phyloP scores from a whole-genome alignment of 306 rosid species.

The Quercus robur region DNA sequence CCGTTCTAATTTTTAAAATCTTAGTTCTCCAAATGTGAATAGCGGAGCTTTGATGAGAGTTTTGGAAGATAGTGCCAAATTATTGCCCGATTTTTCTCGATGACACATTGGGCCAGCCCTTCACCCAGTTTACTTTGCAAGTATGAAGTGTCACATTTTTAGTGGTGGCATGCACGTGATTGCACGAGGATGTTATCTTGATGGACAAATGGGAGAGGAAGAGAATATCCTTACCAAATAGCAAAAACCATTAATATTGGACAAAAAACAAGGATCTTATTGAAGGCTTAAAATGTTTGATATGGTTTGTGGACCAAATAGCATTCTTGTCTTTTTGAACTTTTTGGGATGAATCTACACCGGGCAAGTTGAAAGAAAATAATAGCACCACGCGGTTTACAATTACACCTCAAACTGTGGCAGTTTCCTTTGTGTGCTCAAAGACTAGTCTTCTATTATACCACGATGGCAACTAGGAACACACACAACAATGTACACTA shows the following conservation, averaged over 20 bases:
- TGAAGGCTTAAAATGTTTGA: slow-evolving; percentile 7
- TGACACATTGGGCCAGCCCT: too few species aligned
- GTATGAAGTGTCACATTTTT: background rate
- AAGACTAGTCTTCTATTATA: too few species aligned
- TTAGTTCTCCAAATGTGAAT: too few species aligned
- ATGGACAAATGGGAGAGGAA: background rate
- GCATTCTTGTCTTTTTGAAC: background rate
- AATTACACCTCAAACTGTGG: too few species aligned
- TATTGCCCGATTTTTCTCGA: too few species aligned
- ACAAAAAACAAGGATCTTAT: background rate
- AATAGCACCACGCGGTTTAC: too few species aligned
- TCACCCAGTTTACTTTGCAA: too few species aligned
- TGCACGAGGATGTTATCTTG: background rate
- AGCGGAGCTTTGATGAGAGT: too few species aligned
- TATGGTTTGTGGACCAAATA: background rate
- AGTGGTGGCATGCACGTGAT: background rate
- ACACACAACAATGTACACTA: too few species aligned
- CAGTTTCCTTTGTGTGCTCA: too few species aligned
- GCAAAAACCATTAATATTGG: background rate
- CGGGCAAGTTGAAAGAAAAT: background rate
- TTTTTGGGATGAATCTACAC: background rate
- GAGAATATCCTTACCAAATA: background rate
- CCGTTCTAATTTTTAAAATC: too few species aligned
- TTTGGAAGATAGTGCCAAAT: background rate
- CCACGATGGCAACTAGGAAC: too few species aligned